Conservation (phyloP, 768 basidiomycete species). For the Auriscalpium microsporum region DNA sequence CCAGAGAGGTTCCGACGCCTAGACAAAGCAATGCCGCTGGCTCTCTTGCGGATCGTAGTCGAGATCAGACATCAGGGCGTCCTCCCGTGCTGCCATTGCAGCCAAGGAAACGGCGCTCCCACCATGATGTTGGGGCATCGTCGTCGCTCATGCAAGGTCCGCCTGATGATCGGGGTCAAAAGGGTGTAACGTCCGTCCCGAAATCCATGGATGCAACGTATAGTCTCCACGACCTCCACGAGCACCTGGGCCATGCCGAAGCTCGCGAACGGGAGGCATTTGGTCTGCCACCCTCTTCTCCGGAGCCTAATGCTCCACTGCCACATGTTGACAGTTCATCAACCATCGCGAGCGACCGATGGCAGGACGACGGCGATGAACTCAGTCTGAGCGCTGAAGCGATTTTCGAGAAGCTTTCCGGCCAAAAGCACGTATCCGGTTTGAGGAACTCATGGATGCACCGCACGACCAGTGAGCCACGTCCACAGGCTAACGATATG, state of each 20-base stretch:
- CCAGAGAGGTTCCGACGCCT: too few relatives aligned
- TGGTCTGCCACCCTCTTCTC: constrained; percentile 22
- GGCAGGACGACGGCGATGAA: constrained; percentile 4
- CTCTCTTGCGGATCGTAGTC: too few relatives aligned
- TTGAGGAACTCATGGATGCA: background rate
- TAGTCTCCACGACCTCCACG: background rate
- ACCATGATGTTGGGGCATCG: too few relatives aligned
- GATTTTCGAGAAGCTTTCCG: constrained; percentile 9
- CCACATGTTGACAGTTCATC: constrained; percentile 6
- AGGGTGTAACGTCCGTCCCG: too few relatives aligned
- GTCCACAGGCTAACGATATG: background rate
- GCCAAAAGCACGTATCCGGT: background rate
- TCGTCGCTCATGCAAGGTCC: too few relatives aligned
- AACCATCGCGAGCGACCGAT: constrained; percentile 11
- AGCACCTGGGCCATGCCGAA: constrained; percentile 2
- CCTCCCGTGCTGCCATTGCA: too few relatives aligned
- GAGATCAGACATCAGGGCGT: too few relatives aligned
- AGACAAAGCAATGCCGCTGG: too few relatives aligned
- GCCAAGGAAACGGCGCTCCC: too few relatives aligned
- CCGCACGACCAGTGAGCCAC: background rate
- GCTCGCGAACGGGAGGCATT: constrained; percentile 20
- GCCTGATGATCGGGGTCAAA: too few relatives aligned
- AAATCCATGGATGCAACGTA: background rate
- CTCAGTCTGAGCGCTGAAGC: constrained; percentile 8
- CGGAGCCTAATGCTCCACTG: constrained; percentile 6